phyloP scores from a whole-genome alignment of 305 asterid species.

The Fraxinus xanthoxyloides region DNA sequence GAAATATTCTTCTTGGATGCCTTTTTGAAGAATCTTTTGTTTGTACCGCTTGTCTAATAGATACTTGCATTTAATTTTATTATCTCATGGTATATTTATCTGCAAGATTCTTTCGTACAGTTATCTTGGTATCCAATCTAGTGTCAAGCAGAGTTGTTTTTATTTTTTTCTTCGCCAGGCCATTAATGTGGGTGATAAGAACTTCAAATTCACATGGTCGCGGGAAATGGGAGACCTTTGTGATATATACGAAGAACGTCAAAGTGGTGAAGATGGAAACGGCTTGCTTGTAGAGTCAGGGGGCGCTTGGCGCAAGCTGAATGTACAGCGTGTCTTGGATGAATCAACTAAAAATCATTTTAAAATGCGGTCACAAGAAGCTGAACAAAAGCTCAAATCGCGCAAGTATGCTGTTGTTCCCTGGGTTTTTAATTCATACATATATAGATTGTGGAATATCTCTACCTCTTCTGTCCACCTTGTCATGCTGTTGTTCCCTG shows the following conservation, averaged over 20 bases:
- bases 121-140: conserved; percentile 4
- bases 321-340: conserved; percentile 85
- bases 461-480: not conserved
- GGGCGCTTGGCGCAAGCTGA: conserved; percentile 87
- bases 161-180: conserved; percentile 47
- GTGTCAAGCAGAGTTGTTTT: not conserved
- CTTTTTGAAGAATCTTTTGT: not conserved
- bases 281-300: conserved; percentile 95
- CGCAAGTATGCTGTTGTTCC: conserved; percentile 56
- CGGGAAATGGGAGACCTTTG: conserved; percentile 81
- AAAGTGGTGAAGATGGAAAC: conserved; percentile 82
- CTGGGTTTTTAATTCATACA: not conserved
- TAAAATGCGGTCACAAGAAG: conserved; percentile 91
- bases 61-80: not conserved
- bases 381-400: conserved; percentile 68
- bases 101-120: not conserved
- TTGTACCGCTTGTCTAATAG: not conserved
- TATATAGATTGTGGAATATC: not conserved
- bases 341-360: conserved; percentile 88
- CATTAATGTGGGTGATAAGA: conserved; percentile 82
- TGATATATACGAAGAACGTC: conserved; percentile 89
- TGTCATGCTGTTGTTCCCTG: conserved; percentile 7
- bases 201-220: conserved; percentile 92
- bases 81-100: not conserved
- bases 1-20: not conserved